A percentile compares a stretch with the other conserved stretches of the same genome.
Conservation (phyloP, 306 rosid species). For the Ormosia semicastrata region DNA sequence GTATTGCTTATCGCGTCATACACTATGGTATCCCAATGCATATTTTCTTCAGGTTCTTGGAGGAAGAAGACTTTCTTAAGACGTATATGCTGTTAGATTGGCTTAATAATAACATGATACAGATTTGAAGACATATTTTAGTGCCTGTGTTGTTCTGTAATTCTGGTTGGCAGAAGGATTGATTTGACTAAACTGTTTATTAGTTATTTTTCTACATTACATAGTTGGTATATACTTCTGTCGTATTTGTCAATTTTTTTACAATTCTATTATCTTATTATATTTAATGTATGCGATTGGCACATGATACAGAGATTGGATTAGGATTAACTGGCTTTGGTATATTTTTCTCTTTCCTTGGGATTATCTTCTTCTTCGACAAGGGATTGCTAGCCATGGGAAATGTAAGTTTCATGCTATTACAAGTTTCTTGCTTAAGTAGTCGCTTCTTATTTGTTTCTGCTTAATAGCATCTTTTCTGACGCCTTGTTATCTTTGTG, state of each 20-base stretch:
- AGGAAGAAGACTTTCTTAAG: background rate
- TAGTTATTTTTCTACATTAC: background rate
- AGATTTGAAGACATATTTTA: background rate
- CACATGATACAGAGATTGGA: constrained; percentile 79
- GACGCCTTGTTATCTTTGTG: constrained; percentile 32
- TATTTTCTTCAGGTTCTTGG: constrained; percentile 16
- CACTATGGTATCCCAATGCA: background rate
- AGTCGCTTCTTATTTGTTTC: constrained; percentile 9
- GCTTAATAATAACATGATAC: background rate
- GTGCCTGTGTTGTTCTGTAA: constrained; percentile 5
- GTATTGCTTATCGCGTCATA: background rate
- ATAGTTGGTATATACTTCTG: background rate
- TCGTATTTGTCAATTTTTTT: constrained; percentile 2
- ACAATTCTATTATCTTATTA: background rate
- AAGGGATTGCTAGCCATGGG: constrained; percentile 99
- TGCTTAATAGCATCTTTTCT: constrained; percentile 26
- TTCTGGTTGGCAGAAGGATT: background rate
- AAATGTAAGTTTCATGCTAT: constrained; percentile 59
- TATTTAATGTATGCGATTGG: constrained; percentile 31
- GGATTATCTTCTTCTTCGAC: constrained; percentile 88
- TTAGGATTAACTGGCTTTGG: constrained; percentile 97
- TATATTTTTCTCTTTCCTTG: constrained; percentile 86
- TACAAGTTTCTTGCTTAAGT: background rate
- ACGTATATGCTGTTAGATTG: constrained; percentile 6
- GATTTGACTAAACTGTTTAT: constrained; percentile 1